Base-by-base conservation (phyloP, 306 rosid genomes). In the Trichosanthes truncata region DNA sequence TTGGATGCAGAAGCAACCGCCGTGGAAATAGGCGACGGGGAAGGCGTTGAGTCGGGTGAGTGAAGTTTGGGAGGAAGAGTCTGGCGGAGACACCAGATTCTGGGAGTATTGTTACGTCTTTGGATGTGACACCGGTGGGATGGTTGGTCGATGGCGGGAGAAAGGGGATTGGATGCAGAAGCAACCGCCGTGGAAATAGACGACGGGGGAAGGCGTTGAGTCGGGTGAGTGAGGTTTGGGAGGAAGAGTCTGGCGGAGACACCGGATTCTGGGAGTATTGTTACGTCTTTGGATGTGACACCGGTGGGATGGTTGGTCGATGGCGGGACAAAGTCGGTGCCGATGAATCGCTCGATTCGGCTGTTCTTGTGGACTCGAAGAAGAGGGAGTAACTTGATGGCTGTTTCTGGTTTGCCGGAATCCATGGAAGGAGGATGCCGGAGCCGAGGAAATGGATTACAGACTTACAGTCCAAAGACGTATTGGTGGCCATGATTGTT, bases 171-270 rank as follows among this genome's bases (percentile, higher is more conserved):
- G 46, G 53, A 75, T 21, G 43, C 85, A 85, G 74, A 85, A 87
- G 38, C 40, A 83, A 23, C 88, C 83, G 1, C 89, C 89, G 17
- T 82, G 91, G 80, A 81, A 85, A 83, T 85, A 84, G 62, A 88
- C n/a, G 40, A 88, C 35, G 46, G 85, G 57, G 91, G 89, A 29
- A 85, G 82, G 52, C 62, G 68, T 25, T 62, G 85, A 65, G 18
- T 40, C 23, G 15, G 80, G 40, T 10, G 31, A 25, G 59, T 8
- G 25, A 17, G 59, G 1, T 40, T 60, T 2, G 89, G 89, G 82
- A 86, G 85, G 85, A 52, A 86, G 77, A 86, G 76, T 63, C 87
- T 83, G 0, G 81, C 86, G 10, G 87, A 53, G 79, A 84, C 33
- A 23, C 38, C 57, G 68, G 31, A 15, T 48, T 77, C 51, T 3